These are phyloP conservation scores for Croton setiger DNA, from an alignment of 441 rosid species.

Conservation along the genomic window DNA sequence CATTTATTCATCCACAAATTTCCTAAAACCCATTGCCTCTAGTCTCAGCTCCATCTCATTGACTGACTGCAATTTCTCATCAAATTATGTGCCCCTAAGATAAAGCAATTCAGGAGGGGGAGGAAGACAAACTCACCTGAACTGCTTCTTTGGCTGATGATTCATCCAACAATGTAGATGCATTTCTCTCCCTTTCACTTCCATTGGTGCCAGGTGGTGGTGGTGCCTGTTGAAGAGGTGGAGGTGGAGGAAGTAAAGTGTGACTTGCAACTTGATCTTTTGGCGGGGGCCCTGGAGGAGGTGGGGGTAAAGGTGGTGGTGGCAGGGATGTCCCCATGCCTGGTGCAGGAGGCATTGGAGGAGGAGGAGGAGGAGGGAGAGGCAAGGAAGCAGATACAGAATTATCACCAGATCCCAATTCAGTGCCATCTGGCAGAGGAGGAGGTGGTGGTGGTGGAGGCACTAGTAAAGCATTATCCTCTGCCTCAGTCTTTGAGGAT, in stretches of 20 bases:
- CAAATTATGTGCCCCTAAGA: conserved; percentile 1
- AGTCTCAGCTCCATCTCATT: not conserved
- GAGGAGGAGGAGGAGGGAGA: conserved; percentile 89
- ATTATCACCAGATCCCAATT: conserved; percentile 36
- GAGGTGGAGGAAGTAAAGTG: conserved; percentile 67
- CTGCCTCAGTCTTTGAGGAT: conserved; percentile 50
- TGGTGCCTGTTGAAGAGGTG: conserved; percentile 56
- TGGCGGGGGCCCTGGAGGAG: conserved; percentile 92
- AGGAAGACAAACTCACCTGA: conserved; percentile 40
- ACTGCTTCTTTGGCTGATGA: conserved; percentile 39
- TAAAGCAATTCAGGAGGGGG: conserved; percentile 5
- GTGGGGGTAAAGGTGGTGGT: conserved; percentile 65
- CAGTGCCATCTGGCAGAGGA: conserved; percentile 58
- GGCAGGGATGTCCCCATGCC: conserved; percentile 53
- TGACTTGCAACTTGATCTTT: conserved; percentile 48
- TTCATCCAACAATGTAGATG: conserved; percentile 39
- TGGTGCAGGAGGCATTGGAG: conserved; percentile 49
- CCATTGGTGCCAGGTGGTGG: conserved; percentile 56
- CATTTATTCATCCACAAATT: not conserved
- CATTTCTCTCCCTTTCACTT: conserved; percentile 42
- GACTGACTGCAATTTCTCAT: not conserved
- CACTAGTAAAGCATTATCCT: conserved; percentile 51
- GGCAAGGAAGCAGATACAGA: conserved; percentile 56
- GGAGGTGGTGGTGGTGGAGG: conserved; percentile 70
- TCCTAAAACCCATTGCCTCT: not conserved